Percentiles rank a stretch among this genome's conserved stretches.
phyloP scores from a whole-genome alignment of 1,139 yeast species.

The Debaryomyces sp. region DNA sequence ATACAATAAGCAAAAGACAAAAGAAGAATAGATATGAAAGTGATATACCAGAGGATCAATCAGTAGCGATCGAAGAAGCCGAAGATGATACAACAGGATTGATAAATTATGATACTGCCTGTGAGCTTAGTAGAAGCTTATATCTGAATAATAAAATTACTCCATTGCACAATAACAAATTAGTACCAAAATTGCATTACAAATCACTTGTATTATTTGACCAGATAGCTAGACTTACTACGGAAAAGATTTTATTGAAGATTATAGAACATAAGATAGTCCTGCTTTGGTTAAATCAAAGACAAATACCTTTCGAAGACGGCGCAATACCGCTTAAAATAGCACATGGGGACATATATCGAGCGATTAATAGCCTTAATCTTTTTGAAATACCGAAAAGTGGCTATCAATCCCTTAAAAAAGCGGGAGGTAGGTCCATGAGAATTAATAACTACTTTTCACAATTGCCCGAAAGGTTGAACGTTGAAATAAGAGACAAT shows the following conservation, averaged over 20 bases:
- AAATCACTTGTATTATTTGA: constrained; percentile 15
- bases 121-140: constrained; percentile 9
- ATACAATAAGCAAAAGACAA: constrained; percentile 4
- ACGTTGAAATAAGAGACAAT: constrained; percentile 5
- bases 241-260: constrained; percentile 9
- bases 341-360: constrained; percentile 3
- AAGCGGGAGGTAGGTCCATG: constrained; percentile 2
- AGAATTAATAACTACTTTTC: constrained; percentile 6
- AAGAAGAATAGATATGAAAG: not conserved
- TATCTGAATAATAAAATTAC: constrained; percentile 11
- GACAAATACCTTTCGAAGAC: constrained; percentile 2
- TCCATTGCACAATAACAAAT: constrained; percentile 6
- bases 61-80: not conserved
- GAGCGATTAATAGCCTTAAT: constrained; percentile 2
- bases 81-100: constrained; percentile 1
- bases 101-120: constrained; percentile 9
- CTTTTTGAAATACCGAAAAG: constrained; percentile 8
- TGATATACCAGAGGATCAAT: not conserved
- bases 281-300: constrained; percentile 11
- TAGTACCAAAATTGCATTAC: constrained; percentile 14
- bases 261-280: constrained; percentile 11
- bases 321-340: constrained; percentile 1
- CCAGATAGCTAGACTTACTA: constrained; percentile 10
- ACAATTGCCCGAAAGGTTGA: constrained; percentile 5
- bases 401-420: constrained; percentile 2